Evolutionary conservation across 495 filamentous ascomycete genomes (phyloP).

Genomic region (Zalerion maritima): DNA sequence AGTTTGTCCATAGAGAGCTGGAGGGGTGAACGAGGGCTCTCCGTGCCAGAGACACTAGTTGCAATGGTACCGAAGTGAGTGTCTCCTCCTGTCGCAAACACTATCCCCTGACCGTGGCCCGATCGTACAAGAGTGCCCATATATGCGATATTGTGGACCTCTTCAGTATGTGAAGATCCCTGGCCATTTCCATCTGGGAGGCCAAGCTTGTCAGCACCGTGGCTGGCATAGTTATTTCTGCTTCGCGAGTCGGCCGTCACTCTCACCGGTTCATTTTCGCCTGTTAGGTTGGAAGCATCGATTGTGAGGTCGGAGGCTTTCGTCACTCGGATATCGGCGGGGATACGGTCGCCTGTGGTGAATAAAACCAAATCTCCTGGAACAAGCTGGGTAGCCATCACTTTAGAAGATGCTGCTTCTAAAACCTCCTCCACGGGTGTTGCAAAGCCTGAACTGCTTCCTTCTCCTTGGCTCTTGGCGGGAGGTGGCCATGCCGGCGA

Average conservation of each 20-base stretch:
- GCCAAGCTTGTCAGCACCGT: too few relatives aligned
- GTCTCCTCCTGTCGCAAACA: slow-evolving; percentile 80
- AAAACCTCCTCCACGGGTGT: slow-evolving; percentile 37
- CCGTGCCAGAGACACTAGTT: slow-evolving; percentile 78
- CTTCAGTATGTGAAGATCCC: slow-evolving; percentile 9
- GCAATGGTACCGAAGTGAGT: slow-evolving; percentile 98
- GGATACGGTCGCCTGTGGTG: slow-evolving; percentile 89
- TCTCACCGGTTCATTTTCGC: slow-evolving; percentile 83
- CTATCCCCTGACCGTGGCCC: slow-evolving; percentile 89
- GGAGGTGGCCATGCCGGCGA: slow-evolving; percentile 31
- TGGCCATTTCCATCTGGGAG: slow-evolving; percentile 9
- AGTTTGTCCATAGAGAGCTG: slow-evolving; percentile 95
- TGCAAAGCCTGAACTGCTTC: slow-evolving; percentile 12
- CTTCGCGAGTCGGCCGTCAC: slow-evolving; percentile 58
- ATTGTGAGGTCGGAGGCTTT: slow-evolving; percentile 75
- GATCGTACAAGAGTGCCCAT: slow-evolving; percentile 96
- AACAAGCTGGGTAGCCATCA: slow-evolving; percentile 74
- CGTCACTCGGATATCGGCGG: slow-evolving; percentile 91
- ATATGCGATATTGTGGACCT: slow-evolving; percentile 69
- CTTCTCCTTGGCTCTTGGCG: slow-evolving; percentile 6
- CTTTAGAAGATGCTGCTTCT: slow-evolving; percentile 62
- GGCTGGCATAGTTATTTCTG: too few relatives aligned
- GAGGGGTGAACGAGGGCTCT: slow-evolving; percentile 83
- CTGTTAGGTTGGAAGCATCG: slow-evolving; percentile 94
- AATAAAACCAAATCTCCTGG: slow-evolving; percentile 87